Evolutionary conservation across 1,284 basidiomycete species (phyloP).

Genomic region (Inonotus obliquus): DNA sequence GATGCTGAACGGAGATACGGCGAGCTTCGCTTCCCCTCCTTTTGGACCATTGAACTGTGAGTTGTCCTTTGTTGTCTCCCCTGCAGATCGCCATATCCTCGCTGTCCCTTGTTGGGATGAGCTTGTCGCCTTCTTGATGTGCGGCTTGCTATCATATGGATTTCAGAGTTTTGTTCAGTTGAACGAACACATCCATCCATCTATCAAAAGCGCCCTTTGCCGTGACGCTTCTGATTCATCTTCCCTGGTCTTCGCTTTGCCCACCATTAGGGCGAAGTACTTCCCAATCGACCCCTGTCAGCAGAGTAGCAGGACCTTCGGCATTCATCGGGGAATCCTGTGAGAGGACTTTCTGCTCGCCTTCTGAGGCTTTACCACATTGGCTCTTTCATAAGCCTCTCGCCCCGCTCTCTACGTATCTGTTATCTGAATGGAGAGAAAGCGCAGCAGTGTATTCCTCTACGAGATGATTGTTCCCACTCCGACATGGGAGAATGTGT

Average conservation of each 20-base stretch:
- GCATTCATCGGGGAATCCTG: not conserved
- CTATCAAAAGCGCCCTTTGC: too few species aligned
- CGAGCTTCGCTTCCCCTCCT: not conserved
- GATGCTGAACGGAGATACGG: not conserved
- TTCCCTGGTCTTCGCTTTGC: not conserved
- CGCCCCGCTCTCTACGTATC: not conserved
- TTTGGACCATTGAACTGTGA: not conserved
- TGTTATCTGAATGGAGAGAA: constrained; percentile 1
- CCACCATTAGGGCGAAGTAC: not conserved
- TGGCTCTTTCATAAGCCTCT: not conserved
- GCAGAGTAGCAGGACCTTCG: not conserved
- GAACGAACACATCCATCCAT: too few species aligned
- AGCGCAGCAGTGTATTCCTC: not conserved
- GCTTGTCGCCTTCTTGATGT: not conserved
- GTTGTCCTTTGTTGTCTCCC: not conserved
- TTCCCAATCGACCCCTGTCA: not conserved
- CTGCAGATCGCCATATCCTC: not conserved
- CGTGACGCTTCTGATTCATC: not conserved
- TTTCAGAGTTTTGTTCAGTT: too few species aligned
- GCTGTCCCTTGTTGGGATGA: not conserved
- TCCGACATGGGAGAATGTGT: not conserved
- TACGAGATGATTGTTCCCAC: not conserved
- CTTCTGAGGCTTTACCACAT: not conserved
- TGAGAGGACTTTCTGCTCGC: not conserved
- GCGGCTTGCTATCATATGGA: too few species aligned